These are phyloP conservation scores for Inga laurina DNA, from an alignment of 306 rosid genomes.

Conservation along the genomic window DNA sequence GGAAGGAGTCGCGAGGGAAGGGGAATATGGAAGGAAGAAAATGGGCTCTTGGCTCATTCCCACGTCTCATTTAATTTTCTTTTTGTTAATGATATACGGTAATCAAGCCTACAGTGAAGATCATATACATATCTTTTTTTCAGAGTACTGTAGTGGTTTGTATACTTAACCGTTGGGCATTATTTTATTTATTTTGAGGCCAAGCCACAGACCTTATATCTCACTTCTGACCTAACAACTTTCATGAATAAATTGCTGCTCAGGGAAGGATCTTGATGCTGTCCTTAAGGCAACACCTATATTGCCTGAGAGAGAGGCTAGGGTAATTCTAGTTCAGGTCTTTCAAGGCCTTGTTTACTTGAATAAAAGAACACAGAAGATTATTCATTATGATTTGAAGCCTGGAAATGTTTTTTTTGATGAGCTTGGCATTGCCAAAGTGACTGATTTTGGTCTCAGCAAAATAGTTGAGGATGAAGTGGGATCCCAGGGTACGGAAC, in stretches of 20 bases:
- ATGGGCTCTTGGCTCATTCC: no score
- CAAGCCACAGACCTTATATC: neutral
- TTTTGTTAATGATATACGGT: no score
- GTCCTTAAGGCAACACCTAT: constrained; percentile 89
- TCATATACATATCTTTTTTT: constrained; percentile 14
- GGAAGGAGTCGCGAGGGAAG: no score
- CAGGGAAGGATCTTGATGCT: constrained; percentile 99
- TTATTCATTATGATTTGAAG: constrained; percentile 96
- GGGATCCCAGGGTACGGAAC: constrained; percentile 99
- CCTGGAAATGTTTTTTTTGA: constrained; percentile 99
- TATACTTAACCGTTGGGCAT: constrained; percentile 13
- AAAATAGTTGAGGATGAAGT: constrained; percentile 96
- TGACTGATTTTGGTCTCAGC: constrained; percentile 99
- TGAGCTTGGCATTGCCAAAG: constrained; percentile 94
- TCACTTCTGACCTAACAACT: neutral
- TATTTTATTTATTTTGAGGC: constrained; percentile 18
- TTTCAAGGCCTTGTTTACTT: constrained; percentile 93
- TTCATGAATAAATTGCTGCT: neutral
- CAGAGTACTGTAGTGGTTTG: constrained; percentile 95
- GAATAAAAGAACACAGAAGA: constrained; percentile 90
- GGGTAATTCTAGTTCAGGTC: constrained; percentile 85
- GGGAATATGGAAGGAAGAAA: no score
- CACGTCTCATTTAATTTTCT: no score
- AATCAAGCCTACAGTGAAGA: no score
- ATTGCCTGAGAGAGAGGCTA: constrained; percentile 95